A percentile compares a stretch with the other conserved stretches of the same genome.
These are phyloP conservation scores for Hygrocybe punicea DNA, from an alignment of 768 basidiomycete genomes.

Conservation along the genomic window DNA sequence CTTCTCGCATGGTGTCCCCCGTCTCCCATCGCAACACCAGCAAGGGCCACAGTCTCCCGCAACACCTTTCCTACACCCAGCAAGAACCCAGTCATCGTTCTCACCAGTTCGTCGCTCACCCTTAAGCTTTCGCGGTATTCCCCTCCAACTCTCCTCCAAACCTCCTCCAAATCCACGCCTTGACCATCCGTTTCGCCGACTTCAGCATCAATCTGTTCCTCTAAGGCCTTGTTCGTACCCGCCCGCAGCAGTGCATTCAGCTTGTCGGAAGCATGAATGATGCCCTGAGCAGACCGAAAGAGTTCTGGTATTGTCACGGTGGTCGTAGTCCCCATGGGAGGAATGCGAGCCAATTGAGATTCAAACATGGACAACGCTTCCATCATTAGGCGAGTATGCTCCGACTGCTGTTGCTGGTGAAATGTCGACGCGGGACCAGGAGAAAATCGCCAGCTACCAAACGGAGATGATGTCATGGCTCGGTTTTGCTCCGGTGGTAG, in stretches of 20 bases:
- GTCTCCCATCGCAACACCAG: constrained; percentile 23
- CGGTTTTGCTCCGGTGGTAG: neutral
- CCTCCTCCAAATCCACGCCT: constrained; percentile 41
- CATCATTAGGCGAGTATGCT: constrained; percentile 68
- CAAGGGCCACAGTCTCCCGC: constrained; percentile 45
- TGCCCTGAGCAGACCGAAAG: constrained; percentile 55
- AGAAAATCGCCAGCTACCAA: constrained; percentile 22
- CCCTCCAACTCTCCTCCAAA: constrained; percentile 67
- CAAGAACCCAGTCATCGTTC: constrained; percentile 71
- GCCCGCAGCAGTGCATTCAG: constrained; percentile 59
- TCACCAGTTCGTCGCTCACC: constrained; percentile 74
- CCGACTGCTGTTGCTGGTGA: constrained; percentile 29
- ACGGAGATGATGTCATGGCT: constrained; percentile 26
- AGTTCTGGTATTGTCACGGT: constrained; percentile 49
- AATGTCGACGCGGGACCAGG: constrained; percentile 15
- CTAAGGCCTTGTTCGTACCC: constrained; percentile 57
- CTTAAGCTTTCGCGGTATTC: constrained; percentile 71
- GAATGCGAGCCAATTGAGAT: constrained; percentile 55
- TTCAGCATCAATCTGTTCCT: constrained; percentile 74
- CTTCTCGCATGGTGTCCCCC: constrained; percentile 47
- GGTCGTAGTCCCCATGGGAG: constrained; percentile 28
- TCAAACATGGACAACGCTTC: constrained; percentile 73
- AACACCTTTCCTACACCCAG: constrained; percentile 71
- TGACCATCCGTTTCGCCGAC: constrained; percentile 43
- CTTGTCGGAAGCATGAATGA: constrained; percentile 64